A percentile compares a stretch with the other conserved stretches of the same genome.
These are phyloP conservation scores for Boletus rubescentipes DNA, from an alignment of 768 basidiomycete genomes.

Conservation along the genomic window DNA sequence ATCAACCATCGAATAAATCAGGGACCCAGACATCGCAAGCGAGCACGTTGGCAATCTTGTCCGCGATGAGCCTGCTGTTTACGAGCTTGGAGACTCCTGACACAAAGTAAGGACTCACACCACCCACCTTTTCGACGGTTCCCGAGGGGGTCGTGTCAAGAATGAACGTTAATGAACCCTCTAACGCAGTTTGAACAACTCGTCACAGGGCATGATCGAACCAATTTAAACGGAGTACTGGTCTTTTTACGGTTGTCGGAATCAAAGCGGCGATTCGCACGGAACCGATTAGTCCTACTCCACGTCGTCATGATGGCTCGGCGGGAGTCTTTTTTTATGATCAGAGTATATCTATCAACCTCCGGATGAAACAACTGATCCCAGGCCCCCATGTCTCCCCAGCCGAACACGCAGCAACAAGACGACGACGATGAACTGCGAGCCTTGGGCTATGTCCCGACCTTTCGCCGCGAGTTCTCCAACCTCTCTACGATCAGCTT, in stretches of 20 bases:
- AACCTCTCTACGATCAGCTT: constrained; percentile 38
- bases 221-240: too few species aligned
- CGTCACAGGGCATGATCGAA: too few species aligned
- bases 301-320: too few species aligned
- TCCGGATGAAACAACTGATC: neutral
- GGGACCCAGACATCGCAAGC: constrained; percentile 65
- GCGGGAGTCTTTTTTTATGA: too few species aligned
- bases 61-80: constrained; percentile 58
- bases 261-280: too few species aligned
- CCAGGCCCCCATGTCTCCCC: constrained; percentile 4
- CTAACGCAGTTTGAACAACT: constrained; percentile 34
- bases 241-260: too few species aligned
- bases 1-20: constrained; percentile 62
- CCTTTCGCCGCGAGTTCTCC: constrained; percentile 45
- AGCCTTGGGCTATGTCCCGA: constrained; percentile 31
- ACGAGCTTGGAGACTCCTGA: constrained; percentile 31
- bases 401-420: neutral
- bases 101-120: constrained; percentile 42
- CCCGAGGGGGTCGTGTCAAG: constrained; percentile 50
- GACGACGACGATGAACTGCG: constrained; percentile 26
- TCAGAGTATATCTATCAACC: neutral
- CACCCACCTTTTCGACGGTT: constrained; percentile 32
- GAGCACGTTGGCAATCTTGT: constrained; percentile 46
- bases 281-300: too few species aligned
- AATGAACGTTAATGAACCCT: constrained; percentile 40